A percentile compares a stretch with the other conserved stretches of the same genome.
Conservation (phyloP, 768 basidiomycete genomes). For the Boletus pseudo-olivaceus region DNA sequence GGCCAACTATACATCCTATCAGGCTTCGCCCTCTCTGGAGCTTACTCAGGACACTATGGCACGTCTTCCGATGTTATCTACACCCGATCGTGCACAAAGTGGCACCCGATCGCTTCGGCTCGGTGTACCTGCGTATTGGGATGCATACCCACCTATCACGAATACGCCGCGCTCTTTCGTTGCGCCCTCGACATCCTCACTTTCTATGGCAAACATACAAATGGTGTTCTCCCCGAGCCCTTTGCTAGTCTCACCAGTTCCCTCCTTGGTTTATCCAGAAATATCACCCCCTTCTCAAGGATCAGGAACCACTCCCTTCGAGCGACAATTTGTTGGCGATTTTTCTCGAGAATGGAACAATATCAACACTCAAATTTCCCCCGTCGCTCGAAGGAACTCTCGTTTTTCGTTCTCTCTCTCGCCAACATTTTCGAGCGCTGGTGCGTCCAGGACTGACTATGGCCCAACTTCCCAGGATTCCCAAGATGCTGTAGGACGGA, state of each 20-base stretch:
- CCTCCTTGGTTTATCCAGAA: conserved; percentile 17
- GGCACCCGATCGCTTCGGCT: background rate
- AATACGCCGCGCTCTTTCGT: conserved; percentile 9
- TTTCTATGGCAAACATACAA: conserved; percentile 4
- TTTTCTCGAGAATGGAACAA: conserved; percentile 19
- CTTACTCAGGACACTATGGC: background rate
- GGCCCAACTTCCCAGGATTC: conserved; percentile 6
- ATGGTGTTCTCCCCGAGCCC: conserved; percentile 29
- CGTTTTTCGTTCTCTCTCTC: conserved; percentile 1
- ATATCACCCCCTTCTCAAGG: conserved; percentile 30
- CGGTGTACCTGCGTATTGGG: background rate
- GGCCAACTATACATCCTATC: conserved; percentile 6
- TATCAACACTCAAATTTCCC: conserved; percentile 19
- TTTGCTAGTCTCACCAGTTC: conserved; percentile 15
- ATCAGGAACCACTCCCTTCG: conserved; percentile 27
- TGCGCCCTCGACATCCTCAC: conserved; percentile 13
- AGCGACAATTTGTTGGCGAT: conserved; percentile 25
- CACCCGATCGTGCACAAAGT: conserved; percentile 10
- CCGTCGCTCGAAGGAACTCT: conserved; percentile 15
- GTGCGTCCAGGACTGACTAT: background rate
- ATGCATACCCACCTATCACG: background rate
- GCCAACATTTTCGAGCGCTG: background rate
- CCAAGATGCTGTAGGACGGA: conserved; percentile 6
- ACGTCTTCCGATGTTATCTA: conserved; percentile 8
- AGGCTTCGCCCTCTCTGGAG: background rate